These are phyloP conservation scores for Neurospora sp. DNA, from an alignment of 495 filamentous ascomycete genomes.

Conservation along the genomic window DNA sequence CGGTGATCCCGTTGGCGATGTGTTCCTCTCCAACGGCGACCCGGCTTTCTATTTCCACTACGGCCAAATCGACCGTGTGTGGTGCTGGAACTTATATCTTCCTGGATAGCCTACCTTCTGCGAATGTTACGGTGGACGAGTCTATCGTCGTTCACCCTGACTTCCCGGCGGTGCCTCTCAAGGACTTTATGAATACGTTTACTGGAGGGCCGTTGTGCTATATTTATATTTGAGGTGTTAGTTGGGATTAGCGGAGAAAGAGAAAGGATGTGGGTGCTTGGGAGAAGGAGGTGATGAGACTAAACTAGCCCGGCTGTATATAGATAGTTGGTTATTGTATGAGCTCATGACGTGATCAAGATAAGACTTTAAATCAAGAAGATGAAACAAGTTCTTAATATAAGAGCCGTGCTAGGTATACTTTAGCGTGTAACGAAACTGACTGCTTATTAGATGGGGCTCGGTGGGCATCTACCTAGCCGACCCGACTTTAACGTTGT, in stretches of 20 bases:
- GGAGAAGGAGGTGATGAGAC: not conserved
- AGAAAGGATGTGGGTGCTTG: not conserved
- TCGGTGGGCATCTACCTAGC: not conserved
- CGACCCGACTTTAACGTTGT: not conserved
- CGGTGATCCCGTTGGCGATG: constrained; percentile 37
- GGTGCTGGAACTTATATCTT: constrained; percentile 39
- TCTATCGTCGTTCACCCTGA: constrained; percentile 4
- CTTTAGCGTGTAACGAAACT: not conserved
- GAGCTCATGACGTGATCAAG: not conserved
- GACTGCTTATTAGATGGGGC: not conserved
- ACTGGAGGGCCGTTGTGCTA: constrained; percentile 15
- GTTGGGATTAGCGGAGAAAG: not conserved
- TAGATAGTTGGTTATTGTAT: not conserved
- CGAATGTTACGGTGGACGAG: constrained; percentile 16
- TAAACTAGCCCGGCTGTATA: not conserved
- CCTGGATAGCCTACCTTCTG: constrained; percentile 30
- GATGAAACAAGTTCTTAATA: not conserved
- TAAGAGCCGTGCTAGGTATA: not conserved
- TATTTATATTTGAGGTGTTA: constrained; percentile 7
- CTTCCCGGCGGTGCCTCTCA: constrained; percentile 8
- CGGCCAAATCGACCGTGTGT: constrained; percentile 57
- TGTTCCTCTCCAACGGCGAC: constrained; percentile 53
- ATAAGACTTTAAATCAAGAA: not conserved
- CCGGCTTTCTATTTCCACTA: constrained; percentile 65
- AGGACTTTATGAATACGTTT: constrained; percentile 10